These are phyloP conservation scores for Pyrrhoderma noxium DNA, from an alignment of 1,284 basidiomycete species.

Conservation along the genomic window DNA sequence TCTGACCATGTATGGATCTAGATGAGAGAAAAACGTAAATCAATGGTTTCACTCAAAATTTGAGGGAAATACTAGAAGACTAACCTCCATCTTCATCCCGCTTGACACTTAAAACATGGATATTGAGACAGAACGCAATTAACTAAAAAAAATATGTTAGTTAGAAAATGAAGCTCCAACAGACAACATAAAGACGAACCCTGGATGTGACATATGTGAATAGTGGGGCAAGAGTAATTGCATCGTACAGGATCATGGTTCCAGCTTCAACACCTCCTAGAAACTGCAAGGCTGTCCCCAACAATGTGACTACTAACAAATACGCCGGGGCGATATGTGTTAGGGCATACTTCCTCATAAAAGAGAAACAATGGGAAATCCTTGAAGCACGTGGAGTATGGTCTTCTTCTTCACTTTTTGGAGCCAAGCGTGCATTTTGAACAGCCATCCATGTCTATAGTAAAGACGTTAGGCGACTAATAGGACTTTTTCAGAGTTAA, in stretches of 20 bases:
- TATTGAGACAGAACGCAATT: neutral
- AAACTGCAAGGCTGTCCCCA: constrained; percentile 7
- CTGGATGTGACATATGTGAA: constrained; percentile 5
- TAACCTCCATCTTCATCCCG: constrained; percentile 9
- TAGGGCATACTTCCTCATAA: neutral
- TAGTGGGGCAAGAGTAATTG: constrained; percentile 3
- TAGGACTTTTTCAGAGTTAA: neutral
- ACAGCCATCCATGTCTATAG: constrained; percentile 14
- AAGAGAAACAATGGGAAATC: neutral
- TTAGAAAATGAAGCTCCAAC: neutral
- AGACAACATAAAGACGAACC: neutral
- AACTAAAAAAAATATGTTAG: neutral
- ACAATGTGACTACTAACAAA: constrained; percentile 1
- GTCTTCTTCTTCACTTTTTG: no score
- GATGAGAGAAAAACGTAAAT: neutral
- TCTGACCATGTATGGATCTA: constrained; percentile 3
- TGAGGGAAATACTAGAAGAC: neutral
- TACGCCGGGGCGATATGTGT: constrained; percentile 9
- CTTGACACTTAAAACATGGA: constrained; percentile 3
- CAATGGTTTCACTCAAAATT: neutral
- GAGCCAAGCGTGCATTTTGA: neutral
- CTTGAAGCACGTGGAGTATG: neutral
- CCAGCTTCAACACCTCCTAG: neutral
- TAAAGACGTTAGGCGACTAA: neutral
- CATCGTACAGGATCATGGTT: neutral